Evolutionary conservation across 495 filamentous ascomycete genomes (phyloP), one percentile per base, ranked within the genome.

Genomic region (Cudoniella acicularis): DNA sequence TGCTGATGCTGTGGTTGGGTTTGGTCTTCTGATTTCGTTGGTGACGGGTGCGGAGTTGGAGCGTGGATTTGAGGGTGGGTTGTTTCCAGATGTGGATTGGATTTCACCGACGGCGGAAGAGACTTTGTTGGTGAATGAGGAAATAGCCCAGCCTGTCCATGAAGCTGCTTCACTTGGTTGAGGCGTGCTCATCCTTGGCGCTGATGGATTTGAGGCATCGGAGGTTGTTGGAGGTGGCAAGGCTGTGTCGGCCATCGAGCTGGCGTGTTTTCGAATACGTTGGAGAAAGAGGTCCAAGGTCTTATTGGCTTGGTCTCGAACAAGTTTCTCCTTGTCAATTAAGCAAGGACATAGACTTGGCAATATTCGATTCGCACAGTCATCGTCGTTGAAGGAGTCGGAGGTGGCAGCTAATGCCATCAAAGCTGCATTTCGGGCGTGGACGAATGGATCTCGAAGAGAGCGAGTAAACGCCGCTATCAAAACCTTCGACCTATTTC

Each of bases 111-210:
- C 87, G 1, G 91, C 90, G 2, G 90, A 71, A 11, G 88, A 83
- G 24, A 98, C 68, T 66, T 95, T 97, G 71, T 96, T 96, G 3
- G 94, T 96, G 72, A 98, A 97, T n/a, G 90, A 96, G 1, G 94
- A 96, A 47, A 98, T 96, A 0, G 94, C 94, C 94, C 94, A 98
- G 43, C 95, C 94, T 3, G 93, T 84, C 95, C 93, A 97, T 22
- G 76, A 74, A 2, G 85, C 82, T 13, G 85, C 83, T 56, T 87
- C 84, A 54, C 78, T 83, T 1, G 79, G 69, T 54, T 88, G 86
- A 3, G 84, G 80, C 1, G 89, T 94, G 56, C 86, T 87, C 76
- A 95, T 92, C 20, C 89, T 83, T 2, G 89, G 84, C 1, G 66
- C 59, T 8, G 61, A 52, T 21, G 64, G 50, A 26, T 36, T 64